These are phyloP conservation scores for Vitis cinerea DNA, from an alignment of 164 flowering plant genomes.

Conservation along the genomic window DNA sequence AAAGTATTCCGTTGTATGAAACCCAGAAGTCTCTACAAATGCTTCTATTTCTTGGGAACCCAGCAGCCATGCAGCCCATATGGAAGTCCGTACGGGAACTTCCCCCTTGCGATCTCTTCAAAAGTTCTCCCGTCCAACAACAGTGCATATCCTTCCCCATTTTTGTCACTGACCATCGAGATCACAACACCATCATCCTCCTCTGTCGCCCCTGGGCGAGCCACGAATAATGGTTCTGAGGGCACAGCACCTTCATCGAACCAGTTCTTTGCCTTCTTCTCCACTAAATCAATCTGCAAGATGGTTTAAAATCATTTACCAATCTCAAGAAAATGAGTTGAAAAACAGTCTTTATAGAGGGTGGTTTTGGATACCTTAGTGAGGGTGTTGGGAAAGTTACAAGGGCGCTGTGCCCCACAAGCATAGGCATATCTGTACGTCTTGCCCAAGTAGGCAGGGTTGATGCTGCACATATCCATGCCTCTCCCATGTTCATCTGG, in stretches of 20 bases:
- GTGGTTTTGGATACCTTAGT: constrained; percentile 57
- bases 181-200: constrained; percentile 97
- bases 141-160: constrained; percentile 83
- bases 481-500: constrained; percentile 90
- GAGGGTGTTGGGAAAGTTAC: constrained; percentile 94
- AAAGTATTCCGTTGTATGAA: too few relatives aligned
- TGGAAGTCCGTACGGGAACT: constrained; percentile 87
- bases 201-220: constrained; percentile 78
- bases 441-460: constrained; percentile 70
- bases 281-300: constrained; percentile 69
- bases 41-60: constrained; percentile 63
- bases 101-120: constrained; percentile 89
- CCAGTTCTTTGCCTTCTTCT: constrained; percentile 83
- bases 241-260: constrained; percentile 76
- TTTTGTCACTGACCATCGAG: constrained; percentile 72
- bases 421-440: constrained; percentile 90
- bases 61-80: constrained; percentile 96
- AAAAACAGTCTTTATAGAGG: not conserved
- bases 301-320: not conserved
- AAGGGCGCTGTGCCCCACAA: constrained; percentile 91
- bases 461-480: constrained; percentile 97
- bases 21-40: constrained; percentile 1
- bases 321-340: not conserved
- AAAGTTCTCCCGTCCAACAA: constrained; percentile 79
- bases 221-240: constrained; percentile 90